Base-by-base conservation (phyloP, 495 filamentous ascomycete genomes). In the Rusavskia elegans region DNA sequence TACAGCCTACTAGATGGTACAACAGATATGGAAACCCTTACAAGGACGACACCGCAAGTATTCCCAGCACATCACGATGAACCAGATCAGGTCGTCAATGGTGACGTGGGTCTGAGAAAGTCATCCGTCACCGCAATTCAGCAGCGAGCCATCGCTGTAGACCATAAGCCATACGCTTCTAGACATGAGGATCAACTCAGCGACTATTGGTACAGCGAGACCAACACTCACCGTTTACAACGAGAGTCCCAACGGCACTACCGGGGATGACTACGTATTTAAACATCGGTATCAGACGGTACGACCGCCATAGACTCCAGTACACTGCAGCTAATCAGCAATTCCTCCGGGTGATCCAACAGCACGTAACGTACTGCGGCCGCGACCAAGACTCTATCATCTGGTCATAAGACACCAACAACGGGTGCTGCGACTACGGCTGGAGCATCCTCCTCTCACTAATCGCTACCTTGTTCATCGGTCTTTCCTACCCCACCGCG, bases 281-380 rank as follows among this genome's bases (percentile, higher is more conserved):
- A 11, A 54, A 7, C 51, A 57, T 40, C 30, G 25, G 5, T 45
- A 59, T 25, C 40, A 30, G 16, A 52, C 50, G 16, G 50, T 45
- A 45, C 30, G n/a, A 21, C 5, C 25, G 21, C 13, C 39, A 6
- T 41, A 1, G 4, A 23, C 4, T 20, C 9, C 19, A 6, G 14
- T 49, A 14, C 49, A 11, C 16, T 14, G n/a, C n/a, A 32, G 16
- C 37, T 14, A 29, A 19, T 20, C 16, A 16, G 17, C 0, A 16
- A 35, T 45, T 14, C 10, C 29, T 17, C 13, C 29, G 59, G 54
- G 70, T 73, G n/a, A 62, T 78, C 4, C 74, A 76, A 55, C 76
- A 79, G 57, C 77, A 79, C 61, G 58, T 71, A 52, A 61, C 64
- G 45, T 79, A 75, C 63, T 81, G 67, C 62, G 75, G 76, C 57